Evolutionary conservation across 805 yeast genomes (phyloP), one percentile per base, ranked within the genome.

Genomic region (Kodamaea leandrae): DNA sequence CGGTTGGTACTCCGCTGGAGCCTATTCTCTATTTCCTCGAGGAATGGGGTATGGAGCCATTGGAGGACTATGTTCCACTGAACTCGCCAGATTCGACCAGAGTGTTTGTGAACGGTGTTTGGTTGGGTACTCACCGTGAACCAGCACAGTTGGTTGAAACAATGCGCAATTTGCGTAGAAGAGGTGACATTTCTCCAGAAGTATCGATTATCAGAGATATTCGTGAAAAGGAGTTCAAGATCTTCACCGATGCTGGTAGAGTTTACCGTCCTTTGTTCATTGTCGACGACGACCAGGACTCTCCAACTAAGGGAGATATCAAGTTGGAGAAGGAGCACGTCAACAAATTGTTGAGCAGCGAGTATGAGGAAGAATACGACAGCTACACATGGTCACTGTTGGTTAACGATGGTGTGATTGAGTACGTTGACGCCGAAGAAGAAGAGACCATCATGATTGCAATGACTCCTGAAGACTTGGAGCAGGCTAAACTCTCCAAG

Each of bases 41-140:
- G 65, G 99, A 93, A 70, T 93, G 98, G 97, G 99, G 99, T 66
- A 82, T 93, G 87, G 98, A 93, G 67, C 96, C 97, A 13, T 74
- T 93, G 54, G 96, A 93, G 60, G 96, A 90, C 59, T 93, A 87
- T 61, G 89, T 86, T 42, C 98, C 99, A 24, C 88, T 87, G 46
- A 87, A 87, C 49, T 82, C 88, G 41, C 90, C 91, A 32, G 87
- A 86, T 59, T 87, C 95, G 24, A 90, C 97, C 2, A 80, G 96
- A 66, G 90, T 93, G 41, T 93, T 93, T 61, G 95, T 93, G 40
- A 93, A 93, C 60, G 99, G 99, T 76, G 96, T 91, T 41, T 93
- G 99, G 99, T 95, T 90, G 38, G 99, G 99, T 71, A 91, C 95
- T 27, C 98, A 91, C 61, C 81, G 96, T 68, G 96, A 91, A 52